Percentiles rank a stretch among this genome's conserved stretches.
Evolutionary conservation across 2,329 filamentous ascomycete species (phyloP).

Genomic region (Phialophora expanda): DNA sequence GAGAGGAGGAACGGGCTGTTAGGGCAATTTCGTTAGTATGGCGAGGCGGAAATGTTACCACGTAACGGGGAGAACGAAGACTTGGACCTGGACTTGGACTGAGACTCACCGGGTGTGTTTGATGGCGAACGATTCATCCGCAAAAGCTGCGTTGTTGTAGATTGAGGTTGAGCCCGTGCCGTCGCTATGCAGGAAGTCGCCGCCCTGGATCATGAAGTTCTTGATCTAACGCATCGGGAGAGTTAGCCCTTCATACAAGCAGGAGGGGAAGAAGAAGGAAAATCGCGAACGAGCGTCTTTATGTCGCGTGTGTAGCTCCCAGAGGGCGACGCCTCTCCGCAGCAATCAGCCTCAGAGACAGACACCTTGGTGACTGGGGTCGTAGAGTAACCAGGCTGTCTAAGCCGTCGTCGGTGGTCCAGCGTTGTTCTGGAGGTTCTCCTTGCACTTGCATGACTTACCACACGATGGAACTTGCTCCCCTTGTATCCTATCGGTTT

Average conservation of each 20-base stretch:
- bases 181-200: conserved; percentile 92
- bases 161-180: conserved; percentile 88
- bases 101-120: conserved; percentile 68
- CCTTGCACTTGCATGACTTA: conserved; percentile 53
- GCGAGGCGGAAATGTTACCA: too few species aligned
- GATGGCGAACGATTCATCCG: conserved; percentile 85
- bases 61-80: not conserved
- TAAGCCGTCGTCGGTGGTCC: not conserved
- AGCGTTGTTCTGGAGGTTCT: not conserved
- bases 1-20: conserved; percentile 72
- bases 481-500: conserved; percentile 92
- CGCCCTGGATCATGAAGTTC: conserved; percentile 97
- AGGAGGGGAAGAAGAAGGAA: not conserved
- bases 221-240: conserved; percentile 67
- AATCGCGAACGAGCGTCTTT: not conserved
- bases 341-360: not conserved
- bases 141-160: conserved; percentile 82
- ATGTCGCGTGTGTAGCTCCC: not conserved
- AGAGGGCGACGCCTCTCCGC: too few species aligned
- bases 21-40: not conserved
- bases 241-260: not conserved
- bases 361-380: not conserved
- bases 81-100: not conserved
- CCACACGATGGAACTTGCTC: conserved; percentile 90
- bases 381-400: not conserved